These are phyloP conservation scores for Colletotrichum caudatum DNA, from an alignment of 2,329 filamentous ascomycete genomes.

Conservation along the genomic window DNA sequence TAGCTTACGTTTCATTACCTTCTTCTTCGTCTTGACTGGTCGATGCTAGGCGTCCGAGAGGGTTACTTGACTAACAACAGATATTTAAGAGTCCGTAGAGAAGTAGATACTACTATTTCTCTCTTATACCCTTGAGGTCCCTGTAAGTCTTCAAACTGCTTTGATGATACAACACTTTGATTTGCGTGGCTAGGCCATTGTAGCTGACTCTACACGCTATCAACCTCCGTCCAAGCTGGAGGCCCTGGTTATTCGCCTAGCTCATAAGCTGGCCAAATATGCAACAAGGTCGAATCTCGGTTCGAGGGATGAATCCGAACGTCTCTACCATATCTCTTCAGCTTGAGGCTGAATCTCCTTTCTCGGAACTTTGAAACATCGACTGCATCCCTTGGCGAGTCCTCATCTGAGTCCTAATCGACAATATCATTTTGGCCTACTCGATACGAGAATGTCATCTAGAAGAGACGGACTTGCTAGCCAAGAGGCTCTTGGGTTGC, in stretches of 20 bases:
- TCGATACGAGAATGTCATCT: not conserved
- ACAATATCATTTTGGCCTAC: no score
- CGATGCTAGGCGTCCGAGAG: accelerated
- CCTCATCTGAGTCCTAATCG: not conserved
- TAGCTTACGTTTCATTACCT: not conserved
- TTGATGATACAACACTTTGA: not conserved
- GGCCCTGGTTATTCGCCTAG: accelerated
- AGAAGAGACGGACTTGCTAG: not conserved
- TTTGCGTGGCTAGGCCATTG: not conserved
- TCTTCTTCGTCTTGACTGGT: no score
- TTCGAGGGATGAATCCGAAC: not conserved
- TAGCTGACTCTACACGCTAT: not conserved
- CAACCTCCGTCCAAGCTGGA: not conserved
- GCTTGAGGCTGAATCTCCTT: not conserved
- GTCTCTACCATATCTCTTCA: not conserved
- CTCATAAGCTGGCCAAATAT: not conserved
- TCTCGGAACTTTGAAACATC: not conserved
- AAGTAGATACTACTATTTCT: not conserved
- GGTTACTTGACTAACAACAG: not conserved
- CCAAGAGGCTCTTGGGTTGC: not conserved
- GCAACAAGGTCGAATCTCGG: not conserved
- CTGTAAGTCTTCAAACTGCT: not conserved
- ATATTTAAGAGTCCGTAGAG: not conserved
- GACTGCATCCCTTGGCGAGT: not conserved
- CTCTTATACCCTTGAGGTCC: not conserved